Base-by-base conservation (phyloP, 495 filamentous ascomycete genomes). In the Niebla homalea region DNA sequence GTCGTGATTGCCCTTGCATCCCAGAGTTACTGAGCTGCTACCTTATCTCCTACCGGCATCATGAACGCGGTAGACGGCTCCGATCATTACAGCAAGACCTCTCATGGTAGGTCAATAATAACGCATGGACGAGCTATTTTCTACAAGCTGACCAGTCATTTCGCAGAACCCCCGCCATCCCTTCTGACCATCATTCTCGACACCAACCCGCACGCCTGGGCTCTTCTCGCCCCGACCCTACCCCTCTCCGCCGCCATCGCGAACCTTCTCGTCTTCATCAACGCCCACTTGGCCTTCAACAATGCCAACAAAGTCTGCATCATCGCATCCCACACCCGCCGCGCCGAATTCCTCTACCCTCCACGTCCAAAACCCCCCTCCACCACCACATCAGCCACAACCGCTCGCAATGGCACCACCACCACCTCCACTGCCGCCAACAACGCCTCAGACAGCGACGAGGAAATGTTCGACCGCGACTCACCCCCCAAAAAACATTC, bases 151-250 rank as follows among this genome's bases (percentile, higher is more conserved):
- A 47, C 54, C 47, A 19, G 53, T 55, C 57, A 38, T 14, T 53
- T 62, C 11, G 37, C 40, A 84, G 83, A 78, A 49, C 80, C 81
- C 43, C 69, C 85, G 4, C 88, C 93, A 0, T 94, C 92, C 25
- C 80, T 98, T 37, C 78, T 94, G 46, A 84, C 86, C 52, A 80
- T 98, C 60, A 77, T 98, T 65, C 75, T 98, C 70, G 92, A 98
- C 69, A 95, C 92, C 38, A 97, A 97, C 62, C 93, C 92, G 1
- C 85, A 84, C 57, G 88, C 92, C 62, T 98, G 92, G 92, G 79
- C 85, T 4, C 72, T 84, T 43, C 76, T 97, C 50, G 66, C 78
- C 55, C 65, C 79, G 52, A 78, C 76, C 4, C 83, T 98, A n/a
- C 77, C 92, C 26, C 75, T 97, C 53, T 80, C 84, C 47, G 83